Evolutionary conservation across 352 stramenopile genomes (phyloP), one percentile per base, ranked within the genome.

Genomic region (Phytophthora rubi): DNA sequence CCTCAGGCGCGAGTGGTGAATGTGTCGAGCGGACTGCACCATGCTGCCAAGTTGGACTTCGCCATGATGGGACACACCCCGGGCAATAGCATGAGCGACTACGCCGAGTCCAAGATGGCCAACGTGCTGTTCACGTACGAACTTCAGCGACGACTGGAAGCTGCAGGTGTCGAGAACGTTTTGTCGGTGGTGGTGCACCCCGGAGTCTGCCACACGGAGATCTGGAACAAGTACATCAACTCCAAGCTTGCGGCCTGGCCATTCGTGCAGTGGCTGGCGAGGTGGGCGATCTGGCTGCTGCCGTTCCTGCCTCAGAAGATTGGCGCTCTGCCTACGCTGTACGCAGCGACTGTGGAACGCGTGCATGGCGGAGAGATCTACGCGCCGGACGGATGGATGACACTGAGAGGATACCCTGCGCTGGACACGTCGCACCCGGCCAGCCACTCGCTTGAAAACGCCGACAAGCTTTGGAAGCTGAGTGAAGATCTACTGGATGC

Each of bases 111-210:
- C 45, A 89, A 89, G 62, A 75, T 89, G 62, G 62, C 68, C 10
- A 79, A 82, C 16, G 59, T 88, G 57, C 21, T 88, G 47, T 89
- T 89, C 66, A 81, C 78, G 30, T 71, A 78, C 49, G 82, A 88
- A 44, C 70, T 90, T 39, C 63, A 84, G 21, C 72, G 80, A 4
- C 73, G 80, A 9, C 52, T 90, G 15, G 47, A 58, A 35, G 47
- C 61, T 21, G 64, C 61, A 15, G 59, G 53, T 3, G 54, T 82
- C 35, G 28, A 32, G 15, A 80, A 81, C 51, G 71, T 86, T 15
- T 54, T 79, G 48, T 73, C 77, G 4, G 67, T 89, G 30, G 71
- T 74, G 3, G 72, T 73, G 44, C 77, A 85, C 28, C 75, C 77
- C 13, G 77, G 77, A 53, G 55, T 79, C 16, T 77, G 71, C 49